A percentile compares a stretch with the other conserved stretches of the same genome.
Conservation (phyloP, 176 grass and related monocot genomes). For the Lolium rigidum region DNA sequence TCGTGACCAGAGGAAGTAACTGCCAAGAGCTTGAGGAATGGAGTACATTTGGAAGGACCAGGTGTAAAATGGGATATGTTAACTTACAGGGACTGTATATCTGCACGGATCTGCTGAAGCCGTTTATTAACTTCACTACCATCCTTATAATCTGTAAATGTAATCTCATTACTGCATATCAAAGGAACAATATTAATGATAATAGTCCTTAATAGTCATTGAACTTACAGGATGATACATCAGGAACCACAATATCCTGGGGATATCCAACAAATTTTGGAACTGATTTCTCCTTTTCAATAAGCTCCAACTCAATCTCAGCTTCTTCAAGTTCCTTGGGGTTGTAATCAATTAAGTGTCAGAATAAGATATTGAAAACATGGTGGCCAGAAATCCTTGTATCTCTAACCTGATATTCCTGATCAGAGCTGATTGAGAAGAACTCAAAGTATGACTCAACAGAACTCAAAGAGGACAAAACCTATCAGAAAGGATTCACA, state of each 20-base stretch:
- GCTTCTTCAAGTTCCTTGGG: constrained; percentile 95
- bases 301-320: constrained; percentile 91
- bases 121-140: constrained; percentile 59
- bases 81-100: constrained; percentile 83
- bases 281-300: constrained; percentile 67
- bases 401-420: constrained; percentile 72
- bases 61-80: constrained; percentile 25
- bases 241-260: constrained; percentile 44
- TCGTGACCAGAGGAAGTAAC: not conserved
- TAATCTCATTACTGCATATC: constrained; percentile 38
- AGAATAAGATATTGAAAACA: constrained; percentile 45
- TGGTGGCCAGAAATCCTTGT: constrained; percentile 18
- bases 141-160: constrained; percentile 70
- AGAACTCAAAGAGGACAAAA: constrained; percentile 80
- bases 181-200: constrained; percentile 26
- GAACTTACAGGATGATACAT: constrained; percentile 52
- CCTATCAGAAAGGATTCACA: constrained; percentile 57
- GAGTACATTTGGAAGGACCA: constrained; percentile 32
- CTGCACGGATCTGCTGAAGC: constrained; percentile 75
- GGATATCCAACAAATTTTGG: constrained; percentile 35
- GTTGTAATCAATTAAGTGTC: constrained; percentile 46
- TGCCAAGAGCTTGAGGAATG: constrained; percentile 12
- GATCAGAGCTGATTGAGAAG: constrained; percentile 72
- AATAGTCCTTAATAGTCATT: not conserved
- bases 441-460: constrained; percentile 86